phyloP scores from a whole-genome alignment of 768 basidiomycete genomes.

The Gloeophyllum trabeum region DNA sequence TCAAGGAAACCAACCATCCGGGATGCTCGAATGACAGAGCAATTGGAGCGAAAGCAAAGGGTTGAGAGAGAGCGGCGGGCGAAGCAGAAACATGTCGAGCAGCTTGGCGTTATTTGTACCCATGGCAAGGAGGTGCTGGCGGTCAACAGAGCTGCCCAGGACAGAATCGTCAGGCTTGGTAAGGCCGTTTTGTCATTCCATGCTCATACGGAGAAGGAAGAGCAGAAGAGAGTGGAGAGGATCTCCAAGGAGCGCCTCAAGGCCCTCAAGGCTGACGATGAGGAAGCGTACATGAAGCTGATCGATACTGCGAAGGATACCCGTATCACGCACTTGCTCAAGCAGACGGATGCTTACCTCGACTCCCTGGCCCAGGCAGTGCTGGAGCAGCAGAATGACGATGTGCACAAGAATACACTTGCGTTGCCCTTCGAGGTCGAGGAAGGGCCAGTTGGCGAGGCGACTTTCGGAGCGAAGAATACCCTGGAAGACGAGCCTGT shows the following conservation, averaged over 20 bases:
- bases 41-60: constrained; percentile 84
- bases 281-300: constrained; percentile 99
- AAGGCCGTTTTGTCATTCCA: constrained; percentile 80
- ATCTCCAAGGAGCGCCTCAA: constrained; percentile 96
- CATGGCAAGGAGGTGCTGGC: constrained; percentile 71
- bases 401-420: constrained; percentile 24
- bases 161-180: constrained; percentile 52
- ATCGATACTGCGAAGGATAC: constrained; percentile 99
- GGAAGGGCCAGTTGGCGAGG: constrained; percentile 72
- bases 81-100: constrained; percentile 94
- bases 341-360: constrained; percentile 90
- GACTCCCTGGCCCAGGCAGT: constrained; percentile 94
- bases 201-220: constrained; percentile 88
- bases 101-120: constrained; percentile 73
- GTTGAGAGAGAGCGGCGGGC: constrained; percentile 87
- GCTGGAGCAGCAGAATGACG: constrained; percentile 80
- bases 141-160: constrained; percentile 47
- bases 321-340: constrained; percentile 90
- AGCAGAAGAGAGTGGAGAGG: constrained; percentile 92
- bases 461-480: constrained; percentile 82
- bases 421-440: constrained; percentile 38
- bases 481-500: constrained; percentile 38
- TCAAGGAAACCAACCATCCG: constrained; percentile 77
- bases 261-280: constrained; percentile 95
- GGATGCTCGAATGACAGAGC: constrained; percentile 84